A percentile compares a stretch with the other conserved stretches of the same genome.
Conservation (phyloP, 2,329 filamentous ascomycete genomes). For the Fusarium mexicanum region DNA sequence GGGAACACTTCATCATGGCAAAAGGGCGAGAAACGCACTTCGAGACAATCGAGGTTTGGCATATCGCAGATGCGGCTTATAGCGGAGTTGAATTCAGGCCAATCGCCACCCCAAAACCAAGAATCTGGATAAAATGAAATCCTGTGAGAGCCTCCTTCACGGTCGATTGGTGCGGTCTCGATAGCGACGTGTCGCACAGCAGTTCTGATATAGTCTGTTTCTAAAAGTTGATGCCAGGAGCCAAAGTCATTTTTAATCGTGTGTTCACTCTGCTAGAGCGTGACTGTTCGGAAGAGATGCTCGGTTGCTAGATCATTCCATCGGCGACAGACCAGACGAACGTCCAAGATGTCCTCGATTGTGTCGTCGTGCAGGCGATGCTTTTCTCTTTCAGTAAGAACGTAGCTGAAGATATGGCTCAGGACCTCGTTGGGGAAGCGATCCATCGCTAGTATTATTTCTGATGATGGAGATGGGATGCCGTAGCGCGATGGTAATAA, state of each 20-base stretch:
- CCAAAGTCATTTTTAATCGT: neutral
- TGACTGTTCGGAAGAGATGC: neutral
- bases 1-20: too few relatives aligned
- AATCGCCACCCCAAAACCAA: neutral
- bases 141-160: fast-evolving
- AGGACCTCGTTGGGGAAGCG: slow-evolving; percentile 4
- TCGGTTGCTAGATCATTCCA: slow-evolving; percentile 7
- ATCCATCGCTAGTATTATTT: neutral
- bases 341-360: neutral
- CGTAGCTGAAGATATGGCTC: neutral
- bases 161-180: neutral
- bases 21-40: too few relatives aligned
- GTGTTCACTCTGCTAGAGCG: neutral
- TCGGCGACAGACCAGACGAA: slow-evolving; percentile 16
- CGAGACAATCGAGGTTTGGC: neutral
- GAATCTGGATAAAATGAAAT: neutral
- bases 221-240: neutral
- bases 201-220: neutral
- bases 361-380: fast-evolving
- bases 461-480: neutral
- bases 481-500: neutral
- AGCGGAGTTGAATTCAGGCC: neutral
- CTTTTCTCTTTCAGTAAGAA: neutral
- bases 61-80: neutral
- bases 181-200: slow-evolving; percentile 4